Base-by-base conservation (phyloP, 331 rosid species). In the Cydonia oblonga region DNA sequence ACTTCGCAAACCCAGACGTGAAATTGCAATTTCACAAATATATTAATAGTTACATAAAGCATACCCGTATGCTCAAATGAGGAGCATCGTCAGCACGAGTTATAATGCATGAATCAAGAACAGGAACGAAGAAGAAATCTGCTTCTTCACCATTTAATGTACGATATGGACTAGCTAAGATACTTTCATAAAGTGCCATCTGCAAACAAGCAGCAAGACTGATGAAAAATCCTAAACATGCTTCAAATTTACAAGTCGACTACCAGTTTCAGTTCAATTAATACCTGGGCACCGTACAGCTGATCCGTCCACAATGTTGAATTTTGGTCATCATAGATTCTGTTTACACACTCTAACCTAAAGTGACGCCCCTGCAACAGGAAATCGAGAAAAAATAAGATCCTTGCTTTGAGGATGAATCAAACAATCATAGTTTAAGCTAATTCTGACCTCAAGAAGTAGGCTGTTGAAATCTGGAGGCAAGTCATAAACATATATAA, bases 61-160 rank as follows among this genome's bases (percentile, higher is more conserved):
- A 53, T 85, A 90, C 97, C 95, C 71, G 25, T 88, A 84, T 24
- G 70, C 83, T 92, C 83, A 92, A 75, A 83, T 90, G 95, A 75
- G 97, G 97, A 76, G 97, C 96, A 76, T 92, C 96, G 64, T 76
- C 92, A 15, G 96, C 96, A 19, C 96, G 97, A 74, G 88, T 84
- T 77, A 92, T 92, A 78, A 92, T 85, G 82, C 97, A 92, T 35
- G 93, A 79, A 88, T 92, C 97, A 68, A 92, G 97, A 78, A 88
- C 92, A 26, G 97, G 97, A 79, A 88, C 96, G 69, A 86, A 92
- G 90, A 86, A 92, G 84, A 85, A 92, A 56, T 92, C 97, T 60
- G 97, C 97, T 79, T 92, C 96, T 74, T 88, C 95, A 53, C 96
- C 97, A 26, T 92, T 87, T 79, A 88, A 80, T 66, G 97, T 92